Percentiles rank a stretch among this genome's conserved stretches.
Conservation (phyloP, 2,329 filamentous ascomycete species). For the Trichophyton schoenleinii region DNA sequence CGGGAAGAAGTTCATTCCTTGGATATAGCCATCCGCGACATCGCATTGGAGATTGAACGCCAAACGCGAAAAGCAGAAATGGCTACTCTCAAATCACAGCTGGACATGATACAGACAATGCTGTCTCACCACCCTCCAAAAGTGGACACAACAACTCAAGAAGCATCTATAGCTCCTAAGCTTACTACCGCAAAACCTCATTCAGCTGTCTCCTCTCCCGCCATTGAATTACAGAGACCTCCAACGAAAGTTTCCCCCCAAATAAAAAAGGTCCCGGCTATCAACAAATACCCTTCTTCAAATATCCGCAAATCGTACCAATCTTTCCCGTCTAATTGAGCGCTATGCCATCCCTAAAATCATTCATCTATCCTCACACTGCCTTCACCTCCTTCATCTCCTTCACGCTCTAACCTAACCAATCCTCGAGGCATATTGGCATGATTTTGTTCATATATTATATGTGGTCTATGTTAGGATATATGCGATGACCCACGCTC, state of each 20-base stretch:
- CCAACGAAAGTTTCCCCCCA: neutral
- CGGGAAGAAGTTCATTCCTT: neutral
- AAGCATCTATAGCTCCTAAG: neutral
- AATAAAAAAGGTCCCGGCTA: neutral
- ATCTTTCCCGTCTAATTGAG: neutral
- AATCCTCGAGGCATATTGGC: neutral
- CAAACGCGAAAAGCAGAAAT: conserved; percentile 2
- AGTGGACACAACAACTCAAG: neutral
- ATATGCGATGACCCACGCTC: neutral
- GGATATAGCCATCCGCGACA: neutral
- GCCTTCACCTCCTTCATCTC: neutral
- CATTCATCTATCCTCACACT: too few species aligned
- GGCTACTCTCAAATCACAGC: neutral
- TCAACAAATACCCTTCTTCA: neutral
- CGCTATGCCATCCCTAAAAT: neutral
- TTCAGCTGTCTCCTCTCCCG: neutral
- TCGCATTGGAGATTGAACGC: conserved; percentile 2
- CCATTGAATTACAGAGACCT: neutral
- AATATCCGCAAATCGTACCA: neutral
- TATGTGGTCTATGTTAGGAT: neutral
- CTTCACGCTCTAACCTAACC: neutral
- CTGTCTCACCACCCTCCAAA: neutral
- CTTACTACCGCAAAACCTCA: neutral
- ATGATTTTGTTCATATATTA: neutral
- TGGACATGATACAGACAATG: neutral